Conservation (phyloP, 106 monocot species). For the Platanthera zijinensis region DNA sequence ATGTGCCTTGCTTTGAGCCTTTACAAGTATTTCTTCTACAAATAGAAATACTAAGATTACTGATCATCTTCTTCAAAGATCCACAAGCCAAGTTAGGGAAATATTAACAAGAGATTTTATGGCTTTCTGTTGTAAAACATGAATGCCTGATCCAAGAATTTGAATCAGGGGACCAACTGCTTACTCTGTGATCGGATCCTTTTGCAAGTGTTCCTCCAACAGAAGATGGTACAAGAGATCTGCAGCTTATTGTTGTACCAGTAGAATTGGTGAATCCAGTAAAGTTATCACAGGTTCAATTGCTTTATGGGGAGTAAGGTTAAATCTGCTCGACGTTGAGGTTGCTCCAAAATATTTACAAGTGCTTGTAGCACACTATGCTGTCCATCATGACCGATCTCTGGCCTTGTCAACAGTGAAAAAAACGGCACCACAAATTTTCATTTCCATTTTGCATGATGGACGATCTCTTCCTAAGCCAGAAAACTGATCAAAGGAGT, state of each 20-base stretch:
- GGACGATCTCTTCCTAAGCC: conserved; percentile 82
- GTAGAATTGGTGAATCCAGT: conserved; percentile 63
- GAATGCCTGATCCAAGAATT: conserved; percentile 70
- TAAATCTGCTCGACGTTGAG: conserved; percentile 70
- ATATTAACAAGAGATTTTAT: conserved; percentile 83
- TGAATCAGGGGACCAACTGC: conserved; percentile 88
- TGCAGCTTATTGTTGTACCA: conserved; percentile 91
- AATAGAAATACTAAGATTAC: no score
- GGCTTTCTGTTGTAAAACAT: conserved; percentile 71
- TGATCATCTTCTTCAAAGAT: no score
- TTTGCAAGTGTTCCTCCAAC: conserved; percentile 79
- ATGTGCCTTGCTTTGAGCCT: no score
- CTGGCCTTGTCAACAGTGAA: conserved; percentile 48
- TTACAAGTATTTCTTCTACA: no score
- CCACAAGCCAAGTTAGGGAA: conserved; percentile 48
- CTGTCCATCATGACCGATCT: conserved; percentile 83
- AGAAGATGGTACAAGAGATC: conserved; percentile 85
- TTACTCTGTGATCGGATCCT: conserved; percentile 67
- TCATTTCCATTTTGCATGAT: conserved; percentile 92
- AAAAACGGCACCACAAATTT: conserved; percentile 81
- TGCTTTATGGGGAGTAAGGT: conserved; percentile 46
- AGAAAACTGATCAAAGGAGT: conserved; percentile 82
- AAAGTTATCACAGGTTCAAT: conserved; percentile 81
- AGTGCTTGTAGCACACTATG: conserved; percentile 81
- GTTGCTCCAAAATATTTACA: conserved; percentile 90